phyloP scores from a whole-genome alignment of 768 basidiomycete species.

The Amanita thiersii region DNA sequence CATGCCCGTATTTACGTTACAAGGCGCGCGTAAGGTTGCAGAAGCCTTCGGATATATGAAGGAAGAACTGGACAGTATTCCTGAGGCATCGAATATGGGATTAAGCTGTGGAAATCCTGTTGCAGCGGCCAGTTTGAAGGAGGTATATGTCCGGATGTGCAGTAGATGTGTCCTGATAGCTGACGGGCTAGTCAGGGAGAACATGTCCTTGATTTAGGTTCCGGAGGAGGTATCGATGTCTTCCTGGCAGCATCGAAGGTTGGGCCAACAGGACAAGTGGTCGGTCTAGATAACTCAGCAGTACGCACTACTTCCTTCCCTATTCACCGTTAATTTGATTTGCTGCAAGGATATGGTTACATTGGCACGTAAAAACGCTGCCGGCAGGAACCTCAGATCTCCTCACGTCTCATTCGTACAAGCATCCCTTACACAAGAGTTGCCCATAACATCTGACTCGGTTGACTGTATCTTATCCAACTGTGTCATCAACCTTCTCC shows the following conservation, averaged over 20 bases:
- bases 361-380: conserved; percentile 38
- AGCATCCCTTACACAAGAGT: conserved; percentile 27
- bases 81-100: conserved; percentile 38
- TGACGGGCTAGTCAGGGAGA: conserved; percentile 38
- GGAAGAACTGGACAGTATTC: conserved; percentile 33
- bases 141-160: conserved; percentile 20
- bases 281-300: conserved; percentile 47
- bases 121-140: conserved; percentile 34
- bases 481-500: conserved; percentile 47
- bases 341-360: conserved; percentile 41
- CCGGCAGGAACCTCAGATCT: conserved; percentile 28
- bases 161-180: background rate
- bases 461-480: conserved; percentile 53
- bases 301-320: conserved; percentile 20
- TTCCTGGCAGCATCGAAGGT: conserved; percentile 44
- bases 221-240: conserved; percentile 48
- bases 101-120: conserved; percentile 49
- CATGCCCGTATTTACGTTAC: no score
- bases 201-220: conserved; percentile 47
- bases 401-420: conserved; percentile 44
- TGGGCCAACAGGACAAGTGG: conserved; percentile 37
- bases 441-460: conserved; percentile 39
- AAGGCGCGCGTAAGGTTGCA: conserved; percentile 28
- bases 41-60: conserved; percentile 39
- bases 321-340: background rate